Evolutionary conservation across 805 yeast species (phyloP).

Genomic region (Saturnispora besseyi): DNA sequence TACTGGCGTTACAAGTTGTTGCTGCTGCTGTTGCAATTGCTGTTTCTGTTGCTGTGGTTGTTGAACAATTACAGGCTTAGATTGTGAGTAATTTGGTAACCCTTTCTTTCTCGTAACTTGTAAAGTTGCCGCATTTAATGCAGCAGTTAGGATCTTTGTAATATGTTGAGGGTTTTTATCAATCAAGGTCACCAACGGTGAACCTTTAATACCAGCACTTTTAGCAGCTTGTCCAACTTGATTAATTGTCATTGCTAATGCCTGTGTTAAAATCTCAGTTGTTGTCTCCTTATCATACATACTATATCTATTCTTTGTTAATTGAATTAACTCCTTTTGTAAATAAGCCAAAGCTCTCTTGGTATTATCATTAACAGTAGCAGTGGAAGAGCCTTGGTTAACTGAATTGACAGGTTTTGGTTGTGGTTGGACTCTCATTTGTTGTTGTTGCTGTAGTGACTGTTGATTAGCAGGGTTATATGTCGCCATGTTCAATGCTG

Average conservation of each 20-base stretch:
- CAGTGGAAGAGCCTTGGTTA: conserved; percentile 3
- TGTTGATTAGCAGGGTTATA: conserved; percentile 5
- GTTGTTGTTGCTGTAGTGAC: background rate
- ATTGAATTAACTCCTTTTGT: conserved; percentile 75
- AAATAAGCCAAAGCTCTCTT: conserved; percentile 70
- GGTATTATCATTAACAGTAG: conserved; percentile 39
- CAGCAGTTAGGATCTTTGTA: conserved; percentile 69
- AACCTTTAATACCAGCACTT: conserved; percentile 69
- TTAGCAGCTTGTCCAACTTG: conserved; percentile 85
- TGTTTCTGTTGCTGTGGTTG: conserved; percentile 9
- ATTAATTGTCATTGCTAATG: conserved; percentile 87
- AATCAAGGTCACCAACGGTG: conserved; percentile 67
- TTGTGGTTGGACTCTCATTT: background rate
- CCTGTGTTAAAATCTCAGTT: conserved; percentile 78
- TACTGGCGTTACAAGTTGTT: background rate
- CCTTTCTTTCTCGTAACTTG: conserved; percentile 49
- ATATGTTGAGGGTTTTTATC: conserved; percentile 77
- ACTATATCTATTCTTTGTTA: conserved; percentile 63
- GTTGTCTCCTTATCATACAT: conserved; percentile 74
- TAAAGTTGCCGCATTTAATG: conserved; percentile 67
- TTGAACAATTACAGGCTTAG: conserved; percentile 7
- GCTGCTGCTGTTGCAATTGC: conserved; percentile 2
- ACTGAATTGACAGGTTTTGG: conserved; percentile 10
- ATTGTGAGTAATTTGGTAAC: conserved; percentile 24
- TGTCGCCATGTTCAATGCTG: conserved; percentile 15